Evolutionary conservation across 2,329 filamentous ascomycete species (phyloP).

Genomic region (Diaporthe caulivora): DNA sequence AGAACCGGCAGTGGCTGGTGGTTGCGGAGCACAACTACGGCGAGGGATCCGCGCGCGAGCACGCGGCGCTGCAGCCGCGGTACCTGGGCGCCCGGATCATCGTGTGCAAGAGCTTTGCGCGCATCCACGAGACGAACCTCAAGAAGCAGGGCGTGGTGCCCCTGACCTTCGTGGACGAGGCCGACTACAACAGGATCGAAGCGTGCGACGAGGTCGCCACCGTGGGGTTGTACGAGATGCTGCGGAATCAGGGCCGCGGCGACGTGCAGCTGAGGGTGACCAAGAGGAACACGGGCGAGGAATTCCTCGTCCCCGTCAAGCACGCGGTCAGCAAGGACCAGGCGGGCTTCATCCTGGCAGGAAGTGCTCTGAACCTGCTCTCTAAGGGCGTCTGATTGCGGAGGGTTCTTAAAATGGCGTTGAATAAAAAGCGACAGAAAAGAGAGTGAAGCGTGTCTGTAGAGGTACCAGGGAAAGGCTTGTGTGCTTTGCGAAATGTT

Average conservation of each 20-base stretch:
- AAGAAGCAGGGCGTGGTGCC: conserved; percentile 98
- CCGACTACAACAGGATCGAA: conserved; percentile 86
- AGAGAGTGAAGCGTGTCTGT: not conserved
- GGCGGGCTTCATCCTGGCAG: conserved; percentile 90
- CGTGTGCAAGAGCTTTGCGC: conserved; percentile 84
- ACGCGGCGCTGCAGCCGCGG: conserved; percentile 87
- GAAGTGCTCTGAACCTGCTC: conserved; percentile 91
- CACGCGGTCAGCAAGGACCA: conserved; percentile 93
- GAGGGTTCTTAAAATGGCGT: not conserved
- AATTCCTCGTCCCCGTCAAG: conserved; percentile 79
- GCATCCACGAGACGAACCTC: conserved; percentile 93
- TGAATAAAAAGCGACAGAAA: not conserved
- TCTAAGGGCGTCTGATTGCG: conserved; percentile 64
- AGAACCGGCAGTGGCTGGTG: conserved; percentile 86
- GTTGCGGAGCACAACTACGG: conserved; percentile 98
- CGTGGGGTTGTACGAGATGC: conserved; percentile 84
- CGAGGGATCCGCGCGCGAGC: conserved; percentile 87
- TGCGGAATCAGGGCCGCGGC: conserved; percentile 82
- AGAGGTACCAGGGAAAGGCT: conserved; percentile 23
- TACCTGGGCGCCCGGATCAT: conserved; percentile 87
- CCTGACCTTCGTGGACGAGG: conserved; percentile 88
- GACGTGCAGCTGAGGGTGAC: conserved; percentile 77
- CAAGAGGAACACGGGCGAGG: conserved; percentile 72
- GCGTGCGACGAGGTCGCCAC: conserved; percentile 89
- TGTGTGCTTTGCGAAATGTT: conserved; percentile 16